Evolutionary conservation across 768 basidiomycete species (phyloP).

Genomic region (Lepiota venenata): DNA sequence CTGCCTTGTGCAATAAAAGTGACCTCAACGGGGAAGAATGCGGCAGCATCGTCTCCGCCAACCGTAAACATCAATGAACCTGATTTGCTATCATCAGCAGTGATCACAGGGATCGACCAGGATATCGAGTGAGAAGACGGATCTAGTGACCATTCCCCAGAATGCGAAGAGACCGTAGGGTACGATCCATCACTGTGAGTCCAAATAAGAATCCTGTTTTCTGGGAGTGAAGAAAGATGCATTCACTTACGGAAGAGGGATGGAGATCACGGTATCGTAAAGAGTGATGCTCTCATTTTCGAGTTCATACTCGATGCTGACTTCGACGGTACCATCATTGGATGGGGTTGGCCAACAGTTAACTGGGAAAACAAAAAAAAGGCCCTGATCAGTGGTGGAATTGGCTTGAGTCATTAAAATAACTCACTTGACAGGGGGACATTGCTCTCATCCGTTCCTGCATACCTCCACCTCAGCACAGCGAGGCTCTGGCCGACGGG

Average conservation of each 20-base stretch:
- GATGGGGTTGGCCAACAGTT: constrained; percentile 97
- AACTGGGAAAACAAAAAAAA: constrained; percentile 48
- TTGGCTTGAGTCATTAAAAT: background rate
- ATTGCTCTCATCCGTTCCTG: constrained; percentile 86
- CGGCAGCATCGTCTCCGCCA: constrained; percentile 75
- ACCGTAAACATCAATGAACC: constrained; percentile 90
- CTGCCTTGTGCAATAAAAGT: constrained; percentile 79
- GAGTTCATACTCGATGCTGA: constrained; percentile 97
- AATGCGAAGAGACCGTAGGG: constrained; percentile 75
- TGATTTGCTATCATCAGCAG: constrained; percentile 56
- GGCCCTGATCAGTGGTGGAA: constrained; percentile 2
- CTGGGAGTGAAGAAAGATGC: background rate
- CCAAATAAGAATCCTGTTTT: background rate
- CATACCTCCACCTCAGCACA: constrained; percentile 91
- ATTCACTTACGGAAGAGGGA: constrained; percentile 82
- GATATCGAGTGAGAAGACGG: constrained; percentile 76
- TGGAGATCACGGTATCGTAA: constrained; percentile 84
- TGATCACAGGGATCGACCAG: constrained; percentile 78
- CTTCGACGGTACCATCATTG: constrained; percentile 89
- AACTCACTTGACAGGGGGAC: constrained; percentile 87
- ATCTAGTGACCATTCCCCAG: constrained; percentile 82
- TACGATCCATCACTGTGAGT: constrained; percentile 67
- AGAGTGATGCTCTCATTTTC: constrained; percentile 80
- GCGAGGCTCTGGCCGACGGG: constrained; percentile 82
- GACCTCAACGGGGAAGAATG: constrained; percentile 92